Percentiles rank a stretch among this genome's conserved stretches.
These are phyloP conservation scores for Phytophthora melonis DNA, from an alignment of 352 stramenopile genomes.

Conservation along the genomic window DNA sequence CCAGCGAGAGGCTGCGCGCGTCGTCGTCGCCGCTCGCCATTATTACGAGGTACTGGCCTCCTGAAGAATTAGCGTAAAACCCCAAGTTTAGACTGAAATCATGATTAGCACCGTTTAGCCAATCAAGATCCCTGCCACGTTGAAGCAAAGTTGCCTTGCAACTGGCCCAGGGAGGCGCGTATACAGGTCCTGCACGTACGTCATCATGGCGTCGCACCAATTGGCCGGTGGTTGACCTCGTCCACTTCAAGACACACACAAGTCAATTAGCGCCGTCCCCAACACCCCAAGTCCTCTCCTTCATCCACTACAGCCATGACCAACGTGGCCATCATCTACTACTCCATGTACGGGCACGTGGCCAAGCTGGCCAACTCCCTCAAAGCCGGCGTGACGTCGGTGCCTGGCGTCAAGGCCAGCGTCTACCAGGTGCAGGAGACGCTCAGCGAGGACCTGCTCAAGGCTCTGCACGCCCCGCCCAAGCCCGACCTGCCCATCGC, in stretches of 20 bases:
- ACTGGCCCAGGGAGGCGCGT: not conserved
- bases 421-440: constrained; percentile 85
- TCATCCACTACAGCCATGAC: constrained; percentile 25
- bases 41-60: too few relatives aligned
- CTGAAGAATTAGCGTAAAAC: constrained; percentile 12
- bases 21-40: constrained; percentile 26
- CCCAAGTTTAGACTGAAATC: constrained; percentile 1
- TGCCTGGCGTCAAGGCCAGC: constrained; percentile 57
- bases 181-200: not conserved
- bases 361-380: constrained; percentile 69
- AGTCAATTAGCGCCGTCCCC: not conserved
- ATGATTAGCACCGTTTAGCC: not conserved
- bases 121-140: constrained; percentile 5
- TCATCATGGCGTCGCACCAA: not conserved
- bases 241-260: not conserved
- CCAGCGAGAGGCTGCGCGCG: constrained; percentile 12
- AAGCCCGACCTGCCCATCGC: constrained; percentile 70
- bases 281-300: constrained; percentile 16
- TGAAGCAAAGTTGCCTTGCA: constrained; percentile 3
- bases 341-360: constrained; percentile 89
- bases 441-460: constrained; percentile 75
- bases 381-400: constrained; percentile 65
- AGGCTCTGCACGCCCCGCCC: constrained; percentile 70
- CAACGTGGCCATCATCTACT: constrained; percentile 84
- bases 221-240: not conserved